Evolutionary conservation across 108 stramenopile species (phyloP).

Genomic region (Pseudonitzschia multiseries): DNA sequence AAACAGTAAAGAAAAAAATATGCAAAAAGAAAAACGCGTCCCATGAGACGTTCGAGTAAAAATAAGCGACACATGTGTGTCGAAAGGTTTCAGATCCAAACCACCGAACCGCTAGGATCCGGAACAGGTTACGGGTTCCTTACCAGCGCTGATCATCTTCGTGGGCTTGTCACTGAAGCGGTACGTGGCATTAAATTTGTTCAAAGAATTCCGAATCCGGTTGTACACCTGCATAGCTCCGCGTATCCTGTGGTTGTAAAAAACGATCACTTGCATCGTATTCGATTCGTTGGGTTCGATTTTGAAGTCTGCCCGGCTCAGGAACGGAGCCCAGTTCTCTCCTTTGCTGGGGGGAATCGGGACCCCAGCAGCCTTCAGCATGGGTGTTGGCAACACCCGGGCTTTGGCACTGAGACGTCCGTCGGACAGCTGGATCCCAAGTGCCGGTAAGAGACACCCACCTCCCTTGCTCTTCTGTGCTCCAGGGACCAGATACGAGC

Average conservation of each 20-base stretch:
- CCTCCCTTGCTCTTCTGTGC: constrained; percentile 50
- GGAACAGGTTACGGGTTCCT: neutral
- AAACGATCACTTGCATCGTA: constrained; percentile 47
- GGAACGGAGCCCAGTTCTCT: constrained; percentile 54
- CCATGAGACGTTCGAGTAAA: neutral
- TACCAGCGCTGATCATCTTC: constrained; percentile 40
- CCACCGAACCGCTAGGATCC: neutral
- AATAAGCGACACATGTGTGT: neutral
- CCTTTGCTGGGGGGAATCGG: constrained; percentile 41
- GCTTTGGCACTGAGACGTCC: constrained; percentile 35
- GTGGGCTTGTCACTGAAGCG: constrained; percentile 41
- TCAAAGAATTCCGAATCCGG: constrained; percentile 40
- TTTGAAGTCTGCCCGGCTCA: constrained; percentile 48
- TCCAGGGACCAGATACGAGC: constrained; percentile 50
- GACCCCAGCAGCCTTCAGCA: constrained; percentile 53
- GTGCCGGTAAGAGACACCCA: constrained; percentile 46
- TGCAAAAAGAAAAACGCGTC: neutral
- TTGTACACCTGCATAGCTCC: constrained; percentile 38
- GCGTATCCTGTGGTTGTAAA: constrained; percentile 36
- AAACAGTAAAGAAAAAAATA: neutral
- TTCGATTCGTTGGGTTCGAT: constrained; percentile 42
- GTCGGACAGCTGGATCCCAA: constrained; percentile 46
- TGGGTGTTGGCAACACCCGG: constrained; percentile 45
- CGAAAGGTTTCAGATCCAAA: neutral
- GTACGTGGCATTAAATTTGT: constrained; percentile 43